Conservation (phyloP, 2,329 filamentous ascomycete species). For the Neopestalotiopsis sp. region DNA sequence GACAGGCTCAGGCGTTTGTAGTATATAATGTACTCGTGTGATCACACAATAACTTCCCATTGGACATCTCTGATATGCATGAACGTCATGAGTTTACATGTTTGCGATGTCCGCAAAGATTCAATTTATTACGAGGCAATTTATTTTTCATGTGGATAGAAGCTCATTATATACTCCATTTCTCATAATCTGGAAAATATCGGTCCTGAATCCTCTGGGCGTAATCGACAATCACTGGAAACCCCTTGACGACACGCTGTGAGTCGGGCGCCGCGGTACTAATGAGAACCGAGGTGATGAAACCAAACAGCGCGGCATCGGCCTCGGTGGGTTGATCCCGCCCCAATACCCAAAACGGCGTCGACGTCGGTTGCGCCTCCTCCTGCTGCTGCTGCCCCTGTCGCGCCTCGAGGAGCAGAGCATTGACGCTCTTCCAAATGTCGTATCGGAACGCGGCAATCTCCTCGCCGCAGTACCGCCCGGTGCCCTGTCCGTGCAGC, state of each 20-base stretch:
- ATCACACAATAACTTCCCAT: not conserved
- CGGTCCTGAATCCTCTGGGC: constrained; percentile 58
- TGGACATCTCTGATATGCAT: too few relatives aligned
- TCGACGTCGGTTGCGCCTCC: constrained; percentile 33
- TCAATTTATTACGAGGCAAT: not conserved
- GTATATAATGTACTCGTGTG: not conserved
- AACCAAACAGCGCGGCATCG: constrained; percentile 63
- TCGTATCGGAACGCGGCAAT: constrained; percentile 50
- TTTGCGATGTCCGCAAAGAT: too few relatives aligned
- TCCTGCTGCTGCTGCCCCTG: not conserved
- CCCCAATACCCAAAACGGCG: constrained; percentile 61
- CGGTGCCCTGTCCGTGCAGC: constrained; percentile 63
- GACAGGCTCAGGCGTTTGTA: not conserved
- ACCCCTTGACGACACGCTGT: constrained; percentile 47
- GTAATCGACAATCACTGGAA: constrained; percentile 60
- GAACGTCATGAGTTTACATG: too few relatives aligned
- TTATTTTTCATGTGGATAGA: too few relatives aligned
- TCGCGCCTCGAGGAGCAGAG: constrained; percentile 46
- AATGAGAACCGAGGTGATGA: constrained; percentile 57
- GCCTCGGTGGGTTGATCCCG: constrained; percentile 59
- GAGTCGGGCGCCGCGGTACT: constrained; percentile 58
- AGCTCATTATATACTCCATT: constrained; percentile 31
- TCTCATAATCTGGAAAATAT: constrained; percentile 65
- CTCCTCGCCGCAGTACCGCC: constrained; percentile 56
- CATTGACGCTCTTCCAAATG: constrained; percentile 59